These are phyloP conservation scores for Arabis hirsuta DNA, from an alignment of 345 rosid species.

Conservation along the genomic window DNA sequence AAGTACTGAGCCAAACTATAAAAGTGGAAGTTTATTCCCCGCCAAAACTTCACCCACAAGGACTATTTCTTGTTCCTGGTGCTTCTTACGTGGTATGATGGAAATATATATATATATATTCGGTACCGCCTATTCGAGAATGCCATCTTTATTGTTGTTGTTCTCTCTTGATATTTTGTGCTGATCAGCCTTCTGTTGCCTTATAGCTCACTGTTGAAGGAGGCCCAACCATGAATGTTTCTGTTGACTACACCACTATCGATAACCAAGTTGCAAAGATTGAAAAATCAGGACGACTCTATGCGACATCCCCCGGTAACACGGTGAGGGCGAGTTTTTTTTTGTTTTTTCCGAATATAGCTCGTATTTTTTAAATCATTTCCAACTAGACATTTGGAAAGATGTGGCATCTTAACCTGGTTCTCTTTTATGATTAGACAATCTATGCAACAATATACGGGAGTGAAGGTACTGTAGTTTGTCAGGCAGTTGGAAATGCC, in stretches of 20 bases:
- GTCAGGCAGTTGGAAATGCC: constrained; percentile 65
- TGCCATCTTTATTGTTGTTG: constrained; percentile 12
- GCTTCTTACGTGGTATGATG: constrained; percentile 78
- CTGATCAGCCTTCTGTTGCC: constrained; percentile 21
- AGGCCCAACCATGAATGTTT: constrained; percentile 83
- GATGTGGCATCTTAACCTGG: constrained; percentile 17
- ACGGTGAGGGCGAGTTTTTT: constrained; percentile 55
- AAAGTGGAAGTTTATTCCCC: constrained; percentile 88
- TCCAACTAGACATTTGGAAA: constrained; percentile 1
- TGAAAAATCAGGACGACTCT: constrained; percentile 64
- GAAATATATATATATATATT: neutral
- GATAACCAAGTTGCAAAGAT: constrained; percentile 65
- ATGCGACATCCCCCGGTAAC: constrained; percentile 84
- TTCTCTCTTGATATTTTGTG: constrained; percentile 23
- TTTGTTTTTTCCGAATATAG: neutral
- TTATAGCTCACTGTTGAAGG: constrained; percentile 74
- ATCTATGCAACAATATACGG: constrained; percentile 69
- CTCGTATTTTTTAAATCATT: constrained; percentile 18
- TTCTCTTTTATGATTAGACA: constrained; percentile 55
- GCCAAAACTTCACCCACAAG: constrained; percentile 72
- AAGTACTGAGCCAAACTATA: constrained; percentile 68
- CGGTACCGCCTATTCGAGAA: constrained; percentile 1
- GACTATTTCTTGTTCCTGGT: constrained; percentile 85
- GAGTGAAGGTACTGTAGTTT: constrained; percentile 58
- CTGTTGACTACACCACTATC: constrained; percentile 59